Evolutionary conservation across 2,329 filamentous ascomycete species (phyloP).

Genomic region (Aquanectria penicillioides): DNA sequence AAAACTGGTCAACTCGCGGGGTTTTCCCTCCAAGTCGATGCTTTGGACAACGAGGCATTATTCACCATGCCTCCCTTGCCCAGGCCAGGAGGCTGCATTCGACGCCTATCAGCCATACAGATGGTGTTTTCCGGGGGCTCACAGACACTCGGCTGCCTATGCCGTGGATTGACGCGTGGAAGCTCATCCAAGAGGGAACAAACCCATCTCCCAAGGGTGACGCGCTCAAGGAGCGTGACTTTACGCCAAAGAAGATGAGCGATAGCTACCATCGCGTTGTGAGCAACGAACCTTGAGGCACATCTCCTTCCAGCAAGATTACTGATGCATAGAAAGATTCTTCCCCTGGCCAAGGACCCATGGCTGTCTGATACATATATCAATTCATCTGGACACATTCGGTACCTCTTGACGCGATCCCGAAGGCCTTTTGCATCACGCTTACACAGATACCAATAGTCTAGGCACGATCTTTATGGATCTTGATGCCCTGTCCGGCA

Average conservation of each 20-base stretch:
- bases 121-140: slow-evolving; percentile 43
- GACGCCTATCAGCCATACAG: slow-evolving; percentile 30
- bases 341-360: slow-evolving; percentile 77
- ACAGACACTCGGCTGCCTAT: slow-evolving; percentile 38
- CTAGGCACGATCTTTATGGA: slow-evolving; percentile 83
- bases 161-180: slow-evolving; percentile 43
- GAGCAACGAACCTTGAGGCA: neutral
- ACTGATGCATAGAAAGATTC: slow-evolving; percentile 25
- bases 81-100: slow-evolving; percentile 26
- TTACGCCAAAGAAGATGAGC: slow-evolving; percentile 43
- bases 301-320: neutral
- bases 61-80: neutral
- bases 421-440: neutral
- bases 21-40: neutral
- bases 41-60: neutral
- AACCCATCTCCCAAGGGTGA: slow-evolving; percentile 12
- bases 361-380: slow-evolving; percentile 83
- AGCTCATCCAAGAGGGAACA: neutral
- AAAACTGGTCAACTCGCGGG: neutral
- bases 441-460: slow-evolving; percentile 18
- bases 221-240: slow-evolving; percentile 33
- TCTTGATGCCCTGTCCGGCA: slow-evolving; percentile 79
- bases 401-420: slow-evolving; percentile 40
- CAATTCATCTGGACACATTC: slow-evolving; percentile 79
- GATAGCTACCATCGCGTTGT: slow-evolving; percentile 46